phyloP scores from a whole-genome alignment of 495 filamentous ascomycete species.

The Trichoderma orchidacearum region DNA sequence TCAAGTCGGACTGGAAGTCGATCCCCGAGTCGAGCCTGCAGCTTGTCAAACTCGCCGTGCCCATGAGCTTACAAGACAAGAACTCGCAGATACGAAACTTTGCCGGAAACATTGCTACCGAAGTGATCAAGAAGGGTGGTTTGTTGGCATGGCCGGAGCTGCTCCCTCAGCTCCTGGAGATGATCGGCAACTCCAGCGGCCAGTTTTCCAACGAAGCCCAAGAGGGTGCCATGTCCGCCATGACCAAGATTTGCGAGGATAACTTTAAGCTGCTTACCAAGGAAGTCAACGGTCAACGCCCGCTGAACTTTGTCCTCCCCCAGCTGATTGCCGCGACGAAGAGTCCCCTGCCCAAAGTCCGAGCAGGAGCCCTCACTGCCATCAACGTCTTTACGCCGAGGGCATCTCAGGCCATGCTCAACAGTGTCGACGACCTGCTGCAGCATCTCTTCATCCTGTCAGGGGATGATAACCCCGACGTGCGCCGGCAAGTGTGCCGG shows the following conservation, averaged over 20 bases:
- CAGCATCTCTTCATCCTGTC: conserved; percentile 71
- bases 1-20: conserved; percentile 53
- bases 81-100: conserved; percentile 73
- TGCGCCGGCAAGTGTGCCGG: conserved; percentile 83
- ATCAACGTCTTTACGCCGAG: conserved; percentile 87
- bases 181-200: conserved; percentile 61
- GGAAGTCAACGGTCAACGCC: conserved; percentile 74
- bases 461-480: conserved; percentile 58
- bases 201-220: conserved; percentile 55
- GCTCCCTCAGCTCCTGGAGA: conserved; percentile 60
- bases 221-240: conserved; percentile 85
- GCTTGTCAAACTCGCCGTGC: conserved; percentile 66
- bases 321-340: conserved; percentile 79
- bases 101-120: conserved; percentile 91
- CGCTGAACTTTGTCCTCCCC: conserved; percentile 78
- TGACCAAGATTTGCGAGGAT: conserved; percentile 94
- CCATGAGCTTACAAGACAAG: conserved; percentile 67
- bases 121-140: conserved; percentile 73
- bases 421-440: conserved; percentile 64
- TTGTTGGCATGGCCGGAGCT: conserved; percentile 86
- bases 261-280: conserved; percentile 76
- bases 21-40: conserved; percentile 55
- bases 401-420: conserved; percentile 61
- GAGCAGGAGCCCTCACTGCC: conserved; percentile 60
- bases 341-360: conserved; percentile 58